These are phyloP conservation scores for Trapa bicornis DNA, from an alignment of 345 rosid species.

Conservation along the genomic window DNA sequence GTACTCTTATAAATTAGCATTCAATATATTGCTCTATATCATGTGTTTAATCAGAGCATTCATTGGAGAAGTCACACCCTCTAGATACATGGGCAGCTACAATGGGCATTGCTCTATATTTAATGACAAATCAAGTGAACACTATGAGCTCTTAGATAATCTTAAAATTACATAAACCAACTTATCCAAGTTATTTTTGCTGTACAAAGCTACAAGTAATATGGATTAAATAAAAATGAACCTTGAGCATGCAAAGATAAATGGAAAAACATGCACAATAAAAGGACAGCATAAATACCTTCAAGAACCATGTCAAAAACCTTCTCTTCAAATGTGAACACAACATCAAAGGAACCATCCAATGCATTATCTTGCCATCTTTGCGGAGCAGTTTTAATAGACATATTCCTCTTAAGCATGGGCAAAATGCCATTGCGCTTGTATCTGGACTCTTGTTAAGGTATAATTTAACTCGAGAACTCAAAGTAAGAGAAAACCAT, in stretches of 20 bases:
- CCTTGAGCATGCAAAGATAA: not conserved
- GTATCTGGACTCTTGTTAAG: conserved; percentile 38
- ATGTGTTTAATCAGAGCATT: too few species aligned
- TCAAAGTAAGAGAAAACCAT: not conserved
- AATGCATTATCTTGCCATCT: conserved; percentile 93
- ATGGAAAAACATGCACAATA: not conserved
- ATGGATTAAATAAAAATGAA: not conserved
- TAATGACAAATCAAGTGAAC: not conserved
- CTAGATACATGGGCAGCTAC: too few species aligned
- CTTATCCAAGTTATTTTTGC: not conserved
- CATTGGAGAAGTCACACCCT: too few species aligned
- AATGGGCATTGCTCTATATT: too few species aligned
- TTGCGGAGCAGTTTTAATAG: conserved; percentile 78
- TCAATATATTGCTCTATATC: not conserved
- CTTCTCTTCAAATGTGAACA: conserved; percentile 80
- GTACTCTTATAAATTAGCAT: too few species aligned
- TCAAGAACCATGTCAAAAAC: conserved; percentile 84
- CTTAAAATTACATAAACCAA: not conserved
- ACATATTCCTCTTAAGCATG: conserved; percentile 78
- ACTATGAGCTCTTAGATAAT: too few species aligned
- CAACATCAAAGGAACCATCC: conserved; percentile 74
- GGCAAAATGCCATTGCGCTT: conserved; percentile 91
- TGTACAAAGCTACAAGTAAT: not conserved
- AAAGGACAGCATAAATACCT: conserved; percentile 25
- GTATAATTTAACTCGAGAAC: not conserved